A percentile compares a stretch with the other conserved stretches of the same genome.
These are phyloP conservation scores for Lotmaria passim DNA, from an alignment of 208 protist species.

Conservation along the genomic window DNA sequence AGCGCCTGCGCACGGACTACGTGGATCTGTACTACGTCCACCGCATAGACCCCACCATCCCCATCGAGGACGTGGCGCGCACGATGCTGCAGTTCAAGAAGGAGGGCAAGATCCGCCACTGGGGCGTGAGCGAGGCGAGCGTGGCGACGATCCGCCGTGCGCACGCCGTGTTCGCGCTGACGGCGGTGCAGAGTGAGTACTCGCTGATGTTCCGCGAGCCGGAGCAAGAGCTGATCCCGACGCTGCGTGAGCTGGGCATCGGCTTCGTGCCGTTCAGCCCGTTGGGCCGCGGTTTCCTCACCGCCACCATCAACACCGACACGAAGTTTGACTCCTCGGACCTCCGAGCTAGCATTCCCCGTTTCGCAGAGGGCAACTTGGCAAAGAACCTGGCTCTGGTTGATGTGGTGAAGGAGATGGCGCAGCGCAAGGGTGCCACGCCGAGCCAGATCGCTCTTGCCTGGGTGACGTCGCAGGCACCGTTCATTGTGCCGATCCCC, in stretches of 20 bases:
- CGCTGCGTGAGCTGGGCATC: conserved; percentile 45
- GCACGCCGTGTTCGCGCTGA: conserved; percentile 42
- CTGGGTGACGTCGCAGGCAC: conserved; percentile 38
- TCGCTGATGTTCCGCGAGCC: conserved; percentile 36
- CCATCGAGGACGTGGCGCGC: conserved; percentile 38
- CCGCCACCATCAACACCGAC: conserved; percentile 25
- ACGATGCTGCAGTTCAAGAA: conserved; percentile 43
- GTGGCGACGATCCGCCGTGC: conserved; percentile 32
- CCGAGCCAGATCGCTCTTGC: conserved; percentile 37
- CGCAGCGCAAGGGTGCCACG: conserved; percentile 25
- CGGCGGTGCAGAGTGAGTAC: conserved; percentile 46
- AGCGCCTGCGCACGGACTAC: conserved; percentile 42
- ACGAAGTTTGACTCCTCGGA: conserved; percentile 19
- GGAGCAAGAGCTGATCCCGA: conserved; percentile 31
- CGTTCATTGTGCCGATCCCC: conserved; percentile 42
- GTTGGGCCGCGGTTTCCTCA: conserved; percentile 35
- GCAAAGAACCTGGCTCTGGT: conserved; percentile 16
- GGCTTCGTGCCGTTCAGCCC: conserved; percentile 41
- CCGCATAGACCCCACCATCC: conserved; percentile 36
- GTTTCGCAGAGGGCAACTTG: conserved; percentile 22
- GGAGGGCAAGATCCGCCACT: conserved; percentile 49
- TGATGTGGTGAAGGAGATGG: conserved; percentile 21
- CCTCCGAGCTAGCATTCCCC: conserved; percentile 24
- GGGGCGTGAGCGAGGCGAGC: conserved; percentile 36
- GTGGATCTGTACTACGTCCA: conserved; percentile 58